Base-by-base conservation (phyloP, 192 early-diverging fungal species). In the Mortierella alpina region DNA sequence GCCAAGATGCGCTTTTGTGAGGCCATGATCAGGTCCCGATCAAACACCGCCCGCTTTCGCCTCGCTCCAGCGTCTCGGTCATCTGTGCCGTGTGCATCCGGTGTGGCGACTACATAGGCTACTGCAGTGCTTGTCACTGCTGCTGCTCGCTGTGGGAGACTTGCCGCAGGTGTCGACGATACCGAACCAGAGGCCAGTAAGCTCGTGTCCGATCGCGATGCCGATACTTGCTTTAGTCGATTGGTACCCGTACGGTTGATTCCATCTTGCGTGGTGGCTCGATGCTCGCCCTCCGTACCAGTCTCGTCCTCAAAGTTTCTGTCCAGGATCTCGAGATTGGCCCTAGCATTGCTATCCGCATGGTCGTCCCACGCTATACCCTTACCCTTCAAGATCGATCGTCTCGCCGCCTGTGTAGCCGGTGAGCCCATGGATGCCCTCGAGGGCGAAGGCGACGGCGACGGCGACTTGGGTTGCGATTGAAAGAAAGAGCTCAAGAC, bases 1-100 rank as follows among this genome's bases (percentile, higher is more conserved):
- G 69, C 63, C 10, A 80, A 52, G 66, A 80, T 80, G 40, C 77
- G 64, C 53, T 72, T 80, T 23, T 80, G 77, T 12, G 77, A 80
- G 0, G 77, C 77, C 14, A 49, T 59, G 55, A 80, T 80, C 18
- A 80, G 41, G 1, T 68, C 77, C 9, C 77, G 69, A 57, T 80
- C 70, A 68, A 80, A 80, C 0, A 80, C 77, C 11, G 70, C 59
- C 47, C 59, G 20, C 12, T 67, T 80, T 48, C 42, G 42, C 2
- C 70, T 51, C 14, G 66, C 40, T 7, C 60, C 59, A 8, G 58
- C 68, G 56, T 53, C 47, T 8, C 31, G 31, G 31, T 70, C 68
- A 45, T 63, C 68, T 4, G 41, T 11, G 9, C 47, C 54, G 22
- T 53, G 64, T 1, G 57, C 31, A 44, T 62, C 68, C 8, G 77